phyloP scores from a whole-genome alignment of 1,284 basidiomycete genomes.

The Blastosporella zonata region DNA sequence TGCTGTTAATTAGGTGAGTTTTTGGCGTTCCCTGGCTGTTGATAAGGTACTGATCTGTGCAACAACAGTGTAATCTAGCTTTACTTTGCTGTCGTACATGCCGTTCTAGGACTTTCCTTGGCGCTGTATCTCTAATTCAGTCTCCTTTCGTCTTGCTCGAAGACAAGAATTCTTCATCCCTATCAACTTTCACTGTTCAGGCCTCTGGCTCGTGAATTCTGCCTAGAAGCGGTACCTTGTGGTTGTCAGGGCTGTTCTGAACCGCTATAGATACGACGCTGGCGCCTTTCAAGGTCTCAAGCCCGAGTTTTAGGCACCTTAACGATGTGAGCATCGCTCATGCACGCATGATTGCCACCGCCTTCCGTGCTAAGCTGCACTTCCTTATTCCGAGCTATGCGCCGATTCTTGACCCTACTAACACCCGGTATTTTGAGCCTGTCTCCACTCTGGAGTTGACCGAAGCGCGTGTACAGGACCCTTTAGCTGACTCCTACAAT shows the following conservation, averaged over 20 bases:
- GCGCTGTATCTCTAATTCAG: background rate
- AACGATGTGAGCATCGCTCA: conserved; percentile 57
- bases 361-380: conserved; percentile 57
- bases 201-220: too few species aligned
- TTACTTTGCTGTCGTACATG: background rate
- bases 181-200: too few species aligned
- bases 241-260: too few species aligned
- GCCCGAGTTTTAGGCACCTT: conserved; percentile 72
- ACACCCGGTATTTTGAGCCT: conserved; percentile 60
- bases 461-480: conserved; percentile 41
- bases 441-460: conserved; percentile 69
- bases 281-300: conserved; percentile 73
- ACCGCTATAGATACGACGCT: too few species aligned
- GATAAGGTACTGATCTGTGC: too few species aligned
- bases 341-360: too few species aligned
- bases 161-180: too few species aligned
- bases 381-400: conserved; percentile 90
- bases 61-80: background rate
- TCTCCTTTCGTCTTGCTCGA: too few species aligned
- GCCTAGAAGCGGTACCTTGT: too few species aligned
- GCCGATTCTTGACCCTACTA: conserved; percentile 70
- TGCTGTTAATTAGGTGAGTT: background rate
- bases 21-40: background rate
- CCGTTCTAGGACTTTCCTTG: background rate
- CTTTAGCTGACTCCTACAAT: background rate